Evolutionary conservation across 1,139 yeast genomes (phyloP), one percentile per base, ranked within the genome.

Genomic region (Zygoascus sp.): DNA sequence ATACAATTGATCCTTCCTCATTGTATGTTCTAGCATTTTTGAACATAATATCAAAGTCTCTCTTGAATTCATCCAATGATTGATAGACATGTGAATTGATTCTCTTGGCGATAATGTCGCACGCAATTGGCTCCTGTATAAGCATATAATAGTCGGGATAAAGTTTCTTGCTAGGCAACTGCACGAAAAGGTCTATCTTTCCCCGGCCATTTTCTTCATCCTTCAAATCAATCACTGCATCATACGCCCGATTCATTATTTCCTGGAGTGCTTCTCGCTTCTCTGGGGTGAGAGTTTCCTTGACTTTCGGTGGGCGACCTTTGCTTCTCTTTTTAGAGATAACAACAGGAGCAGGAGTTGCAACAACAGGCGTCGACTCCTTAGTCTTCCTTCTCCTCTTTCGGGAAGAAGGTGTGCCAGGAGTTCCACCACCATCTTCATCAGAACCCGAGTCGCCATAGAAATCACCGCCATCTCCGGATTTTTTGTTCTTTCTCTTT

Each of bases 81-180:
- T 70, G 69, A 60, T 87, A 86, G 6, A 76, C 70, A 46, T 67
- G 71, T 27, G 74, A 65, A 41, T 73, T 70, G 44, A 87, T 72
- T 23, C 62, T 52, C 52, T 61, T 59, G 23, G 53, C 48, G 42
- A 68, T 68, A 41, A 62, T 60, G 51, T 83, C 89, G 53, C 89
- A 74, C 1, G 96, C 92, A 52, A 88, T 79, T n/a, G 96, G 96
- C 55, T 78, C 76, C 58, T 77, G 78, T 59, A 90, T 89, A 53
- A 89, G 67, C 47, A 83, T 76, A 63, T 86, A 90, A 64, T 90
- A 90, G 63, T 89, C 97, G 0, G 97, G 96, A 58, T 89, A 90
- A 32, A 78, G 69, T 60, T 75, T 76, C 58, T 76, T 80, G 1
- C 94, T 76, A 10, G 73, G 97, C 43, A 87, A 70, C 46, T 78